phyloP scores from a whole-genome alignment of 2,329 filamentous ascomycete genomes.

The Aplosporella prunicola region DNA sequence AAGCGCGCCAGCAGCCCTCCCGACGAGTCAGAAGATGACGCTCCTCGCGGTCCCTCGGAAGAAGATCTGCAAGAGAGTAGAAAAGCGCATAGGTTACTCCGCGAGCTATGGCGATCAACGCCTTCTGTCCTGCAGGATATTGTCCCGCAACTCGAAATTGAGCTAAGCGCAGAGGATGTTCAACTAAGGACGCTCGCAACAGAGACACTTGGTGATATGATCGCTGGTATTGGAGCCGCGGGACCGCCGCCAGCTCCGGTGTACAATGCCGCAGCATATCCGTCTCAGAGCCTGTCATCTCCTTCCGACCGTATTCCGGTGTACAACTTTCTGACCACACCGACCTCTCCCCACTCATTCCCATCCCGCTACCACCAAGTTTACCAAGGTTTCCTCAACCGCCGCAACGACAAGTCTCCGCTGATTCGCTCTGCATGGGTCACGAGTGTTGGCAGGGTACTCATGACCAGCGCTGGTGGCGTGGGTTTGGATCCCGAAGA shows the following conservation, averaged over 20 bases:
- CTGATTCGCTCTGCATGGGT: slow-evolving; percentile 81
- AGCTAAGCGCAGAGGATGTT: slow-evolving; percentile 81
- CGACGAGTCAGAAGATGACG: slow-evolving; percentile 36
- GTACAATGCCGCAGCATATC: slow-evolving; percentile 76
- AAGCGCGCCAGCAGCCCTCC: slow-evolving; percentile 21
- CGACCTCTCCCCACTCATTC: slow-evolving; percentile 82
- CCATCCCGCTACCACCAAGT: slow-evolving; percentile 67
- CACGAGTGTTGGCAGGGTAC: slow-evolving; percentile 70
- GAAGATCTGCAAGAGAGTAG: slow-evolving; percentile 78
- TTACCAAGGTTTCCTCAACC: slow-evolving; percentile 75
- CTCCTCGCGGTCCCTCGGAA: slow-evolving; percentile 57
- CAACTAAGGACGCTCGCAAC: slow-evolving; percentile 80
- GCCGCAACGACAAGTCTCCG: slow-evolving; percentile 77
- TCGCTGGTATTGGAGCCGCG: slow-evolving; percentile 84
- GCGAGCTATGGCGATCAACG: slow-evolving; percentile 88
- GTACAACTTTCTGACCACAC: slow-evolving; percentile 62
- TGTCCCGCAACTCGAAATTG: slow-evolving; percentile 84
- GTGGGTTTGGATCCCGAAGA: slow-evolving; percentile 80
- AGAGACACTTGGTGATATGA: slow-evolving; percentile 90
- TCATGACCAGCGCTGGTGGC: slow-evolving; percentile 83
- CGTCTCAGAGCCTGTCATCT: slow-evolving; percentile 52
- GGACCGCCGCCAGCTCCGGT: slow-evolving; percentile 64
- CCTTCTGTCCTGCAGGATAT: slow-evolving; percentile 86
- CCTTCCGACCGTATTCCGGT: slow-evolving; percentile 22
- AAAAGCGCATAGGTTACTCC: slow-evolving; percentile 80